A percentile compares a stretch with the other conserved stretches of the same genome.
These are phyloP conservation scores for Rosa persica DNA, from an alignment of 306 rosid genomes.

Conservation along the genomic window DNA sequence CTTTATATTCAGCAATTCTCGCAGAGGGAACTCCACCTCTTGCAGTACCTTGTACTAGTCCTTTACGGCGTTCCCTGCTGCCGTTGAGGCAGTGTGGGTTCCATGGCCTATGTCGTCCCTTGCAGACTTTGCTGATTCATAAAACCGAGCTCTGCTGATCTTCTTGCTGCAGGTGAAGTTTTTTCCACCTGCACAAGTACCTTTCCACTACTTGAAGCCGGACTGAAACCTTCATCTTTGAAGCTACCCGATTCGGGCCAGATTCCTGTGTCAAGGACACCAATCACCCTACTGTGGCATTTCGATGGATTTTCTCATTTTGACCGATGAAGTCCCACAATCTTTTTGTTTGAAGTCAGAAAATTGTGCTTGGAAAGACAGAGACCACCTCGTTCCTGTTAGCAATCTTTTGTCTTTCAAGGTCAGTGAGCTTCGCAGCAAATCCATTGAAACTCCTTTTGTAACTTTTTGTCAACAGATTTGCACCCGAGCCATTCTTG, in stretches of 20 bases:
- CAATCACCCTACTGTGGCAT: not conserved
- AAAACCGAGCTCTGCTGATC: not conserved
- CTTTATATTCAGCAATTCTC: conserved; percentile 28
- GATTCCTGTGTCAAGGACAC: not conserved
- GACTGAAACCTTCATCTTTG: not conserved
- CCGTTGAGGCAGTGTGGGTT: conserved; percentile 53
- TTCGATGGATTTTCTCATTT: not conserved
- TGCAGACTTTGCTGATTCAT: conserved; percentile 24
- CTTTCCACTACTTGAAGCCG: not conserved
- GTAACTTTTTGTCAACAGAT: not conserved
- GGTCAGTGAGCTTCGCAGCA: not conserved
- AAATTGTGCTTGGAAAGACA: not conserved
- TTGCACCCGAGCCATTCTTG: not conserved
- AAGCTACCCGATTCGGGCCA: not conserved
- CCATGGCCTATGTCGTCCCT: conserved; percentile 60
- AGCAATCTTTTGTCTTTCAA: not conserved
- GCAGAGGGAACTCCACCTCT: conserved; percentile 4
- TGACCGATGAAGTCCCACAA: not conserved
- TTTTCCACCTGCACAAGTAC: not conserved
- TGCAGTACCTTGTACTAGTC: conserved; percentile 18
- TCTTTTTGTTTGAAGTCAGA: not conserved
- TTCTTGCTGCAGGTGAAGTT: not conserved
- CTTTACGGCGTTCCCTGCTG: conserved; percentile 33
- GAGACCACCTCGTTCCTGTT: not conserved
- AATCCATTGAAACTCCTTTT: not conserved